Percentiles rank a stretch among this genome's conserved stretches.
These are phyloP conservation scores for Magnusiomyces paraingens DNA, from an alignment of 1,139 yeast genomes.

Conservation along the genomic window DNA sequence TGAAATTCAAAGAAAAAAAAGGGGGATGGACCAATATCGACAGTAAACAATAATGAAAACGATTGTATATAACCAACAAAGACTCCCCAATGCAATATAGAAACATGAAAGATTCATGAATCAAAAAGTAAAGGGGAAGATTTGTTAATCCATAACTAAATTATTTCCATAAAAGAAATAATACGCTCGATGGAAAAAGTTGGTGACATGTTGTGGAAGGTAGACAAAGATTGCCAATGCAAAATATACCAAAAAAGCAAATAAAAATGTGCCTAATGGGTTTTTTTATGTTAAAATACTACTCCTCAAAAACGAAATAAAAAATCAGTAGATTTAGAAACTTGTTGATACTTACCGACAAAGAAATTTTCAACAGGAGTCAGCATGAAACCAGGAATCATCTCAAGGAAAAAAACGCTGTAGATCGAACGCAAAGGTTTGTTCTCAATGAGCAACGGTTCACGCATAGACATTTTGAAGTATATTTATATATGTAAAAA, in stretches of 20 bases:
- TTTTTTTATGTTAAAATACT: slow-evolving; percentile 7
- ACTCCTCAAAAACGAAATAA: too few relatives aligned
- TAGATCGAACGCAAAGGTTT: slow-evolving; percentile 7
- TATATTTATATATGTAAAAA: neutral
- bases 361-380: slow-evolving; percentile 21
- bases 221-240: slow-evolving; percentile 23
- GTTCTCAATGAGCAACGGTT: slow-evolving; percentile 3
- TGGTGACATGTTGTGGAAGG: slow-evolving; percentile 24
- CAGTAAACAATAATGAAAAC: neutral
- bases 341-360: slow-evolving; percentile 23
- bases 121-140: neutral
- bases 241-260: slow-evolving; percentile 17
- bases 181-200: slow-evolving; percentile 22
- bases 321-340: too few relatives aligned
- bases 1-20: neutral
- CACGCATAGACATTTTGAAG: slow-evolving; percentile 3
- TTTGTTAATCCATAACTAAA: slow-evolving; percentile 8
- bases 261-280: slow-evolving; percentile 16
- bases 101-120: neutral
- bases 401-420: slow-evolving; percentile 21
- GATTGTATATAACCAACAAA: too few relatives aligned
- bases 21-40: neutral
- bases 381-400: slow-evolving; percentile 26
- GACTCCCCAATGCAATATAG: too few relatives aligned
- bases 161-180: slow-evolving; percentile 24